Evolutionary conservation across 306 rosid species (phyloP).

Genomic region (Purshia tridentata): DNA sequence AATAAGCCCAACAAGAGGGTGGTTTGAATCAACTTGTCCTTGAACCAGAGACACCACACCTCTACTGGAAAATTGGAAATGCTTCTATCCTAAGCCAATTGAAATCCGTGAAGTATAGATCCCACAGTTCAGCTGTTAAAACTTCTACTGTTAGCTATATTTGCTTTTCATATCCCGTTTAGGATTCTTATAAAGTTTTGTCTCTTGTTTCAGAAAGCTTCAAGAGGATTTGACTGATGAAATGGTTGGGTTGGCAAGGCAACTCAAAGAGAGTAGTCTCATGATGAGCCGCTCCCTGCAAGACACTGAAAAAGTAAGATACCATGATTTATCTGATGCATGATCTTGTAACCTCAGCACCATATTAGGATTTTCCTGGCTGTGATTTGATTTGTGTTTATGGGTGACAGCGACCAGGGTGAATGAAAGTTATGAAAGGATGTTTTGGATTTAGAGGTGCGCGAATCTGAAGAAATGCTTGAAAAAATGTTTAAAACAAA

Average conservation of each 20-base stretch:
- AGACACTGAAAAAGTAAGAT: conserved; percentile 73
- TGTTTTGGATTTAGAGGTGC: background rate
- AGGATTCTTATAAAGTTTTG: background rate
- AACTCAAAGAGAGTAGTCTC: conserved; percentile 91
- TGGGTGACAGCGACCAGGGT: background rate
- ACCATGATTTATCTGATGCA: background rate
- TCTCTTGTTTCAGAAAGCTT: conserved; percentile 53
- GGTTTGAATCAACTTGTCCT: background rate
- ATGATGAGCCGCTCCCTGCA: conserved; percentile 73
- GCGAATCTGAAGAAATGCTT: background rate
- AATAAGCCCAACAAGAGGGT: background rate
- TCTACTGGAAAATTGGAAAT: background rate
- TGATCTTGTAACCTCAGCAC: background rate
- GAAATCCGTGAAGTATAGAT: background rate
- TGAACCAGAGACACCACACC: background rate
- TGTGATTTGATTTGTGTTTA: background rate
- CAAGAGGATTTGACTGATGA: conserved; percentile 95
- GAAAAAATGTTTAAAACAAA: background rate
- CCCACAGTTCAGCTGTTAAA: background rate
- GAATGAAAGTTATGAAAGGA: background rate
- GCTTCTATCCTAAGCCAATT: background rate
- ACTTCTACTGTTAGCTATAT: background rate
- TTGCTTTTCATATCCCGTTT: background rate
- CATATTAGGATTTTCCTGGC: background rate
- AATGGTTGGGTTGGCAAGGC: conserved; percentile 90